A percentile compares a stretch with the other conserved stretches of the same genome.
These are phyloP conservation scores for Verticillium zaregamsianum DNA, from an alignment of 2,329 filamentous ascomycete species.

Conservation along the genomic window DNA sequence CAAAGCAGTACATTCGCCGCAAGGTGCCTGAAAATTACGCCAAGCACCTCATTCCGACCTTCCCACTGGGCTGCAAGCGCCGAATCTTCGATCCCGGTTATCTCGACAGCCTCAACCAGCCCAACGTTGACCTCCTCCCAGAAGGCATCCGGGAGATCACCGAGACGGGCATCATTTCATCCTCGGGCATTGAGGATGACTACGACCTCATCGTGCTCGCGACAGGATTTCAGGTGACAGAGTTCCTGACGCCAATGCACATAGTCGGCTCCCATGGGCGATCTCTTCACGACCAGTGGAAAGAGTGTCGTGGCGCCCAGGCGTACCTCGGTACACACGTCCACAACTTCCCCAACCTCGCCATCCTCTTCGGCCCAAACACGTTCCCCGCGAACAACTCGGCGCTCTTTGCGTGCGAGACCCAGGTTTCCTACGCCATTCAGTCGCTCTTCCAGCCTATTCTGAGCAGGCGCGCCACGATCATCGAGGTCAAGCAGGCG, in stretches of 20 bases:
- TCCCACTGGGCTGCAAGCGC: constrained; percentile 29
- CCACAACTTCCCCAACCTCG: constrained; percentile 24
- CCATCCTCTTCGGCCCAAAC: constrained; percentile 24
- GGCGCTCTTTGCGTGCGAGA: constrained; percentile 19
- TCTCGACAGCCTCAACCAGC: no score
- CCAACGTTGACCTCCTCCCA: no score
- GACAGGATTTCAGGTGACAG: constrained; percentile 20
- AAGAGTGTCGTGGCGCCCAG: constrained; percentile 18
- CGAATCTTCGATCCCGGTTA: constrained; percentile 25
- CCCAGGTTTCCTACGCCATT: constrained; percentile 21
- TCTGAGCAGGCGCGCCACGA: constrained; percentile 22
- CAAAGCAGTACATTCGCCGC: no score
- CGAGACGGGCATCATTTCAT: constrained; percentile 2
- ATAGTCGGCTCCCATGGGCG: constrained; percentile 14
- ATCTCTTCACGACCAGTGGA: constrained; percentile 20
- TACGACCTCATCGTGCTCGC: constrained; percentile 21
- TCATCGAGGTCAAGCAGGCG: constrained; percentile 29
- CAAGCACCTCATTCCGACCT: constrained; percentile 25
- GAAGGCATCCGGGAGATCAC: no score
- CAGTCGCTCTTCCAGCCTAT: constrained; percentile 21
- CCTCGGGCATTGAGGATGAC: constrained; percentile 13
- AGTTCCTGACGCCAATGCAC: constrained; percentile 21
- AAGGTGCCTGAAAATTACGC: no score
- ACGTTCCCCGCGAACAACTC: constrained; percentile 22
- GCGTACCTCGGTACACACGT: constrained; percentile 26